These are phyloP conservation scores for Eimeria sp. DNA, from an alignment of 169 alveolate species.

Conservation along the genomic window DNA sequence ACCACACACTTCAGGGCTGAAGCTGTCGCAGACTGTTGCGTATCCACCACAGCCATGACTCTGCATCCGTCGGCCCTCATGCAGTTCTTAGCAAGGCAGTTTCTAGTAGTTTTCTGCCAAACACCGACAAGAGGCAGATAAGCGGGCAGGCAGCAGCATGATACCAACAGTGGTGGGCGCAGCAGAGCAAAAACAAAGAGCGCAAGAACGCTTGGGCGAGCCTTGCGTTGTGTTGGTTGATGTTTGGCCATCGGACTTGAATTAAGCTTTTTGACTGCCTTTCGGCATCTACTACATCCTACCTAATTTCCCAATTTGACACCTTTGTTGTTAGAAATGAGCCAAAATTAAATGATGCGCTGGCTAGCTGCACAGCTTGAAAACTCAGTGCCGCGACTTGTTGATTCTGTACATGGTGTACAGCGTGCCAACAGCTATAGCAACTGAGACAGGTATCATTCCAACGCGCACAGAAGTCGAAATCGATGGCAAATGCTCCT, in stretches of 20 bases:
- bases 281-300: neutral
- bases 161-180: neutral
- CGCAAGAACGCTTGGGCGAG: neutral
- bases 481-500: slow-evolving; percentile 52
- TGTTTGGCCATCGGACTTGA: neutral
- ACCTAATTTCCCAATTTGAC: neutral
- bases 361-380: neutral
- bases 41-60: neutral
- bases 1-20: neutral
- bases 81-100: neutral
- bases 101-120: neutral
- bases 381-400: slow-evolving; percentile 3
- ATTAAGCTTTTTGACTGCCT: too few species aligned
- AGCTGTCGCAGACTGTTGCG: neutral
- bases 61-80: neutral
- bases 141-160: neutral
- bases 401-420: slow-evolving; percentile 45
- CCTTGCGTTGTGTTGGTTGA: neutral
- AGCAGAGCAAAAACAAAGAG: neutral
- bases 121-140: neutral
- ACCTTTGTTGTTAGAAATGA: neutral
- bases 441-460: slow-evolving; percentile 32
- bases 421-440: slow-evolving; percentile 5
- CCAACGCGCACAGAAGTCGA: slow-evolving; percentile 46
- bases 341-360: neutral